phyloP scores from a whole-genome alignment of 768 basidiomycete species.

The Fibroporia radiculosa region DNA sequence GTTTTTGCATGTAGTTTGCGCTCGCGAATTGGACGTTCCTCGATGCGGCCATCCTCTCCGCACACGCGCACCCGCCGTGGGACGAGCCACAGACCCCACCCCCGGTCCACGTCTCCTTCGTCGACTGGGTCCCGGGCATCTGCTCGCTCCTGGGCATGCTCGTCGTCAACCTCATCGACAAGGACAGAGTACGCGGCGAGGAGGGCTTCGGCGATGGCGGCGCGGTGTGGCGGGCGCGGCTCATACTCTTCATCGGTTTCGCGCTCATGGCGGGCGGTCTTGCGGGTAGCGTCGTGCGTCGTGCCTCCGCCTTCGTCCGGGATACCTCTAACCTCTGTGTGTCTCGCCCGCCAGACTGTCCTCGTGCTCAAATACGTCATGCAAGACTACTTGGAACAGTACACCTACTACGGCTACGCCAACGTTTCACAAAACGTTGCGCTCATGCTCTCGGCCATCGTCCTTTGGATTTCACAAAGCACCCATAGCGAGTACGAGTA shows the following conservation, averaged over 20 bases:
- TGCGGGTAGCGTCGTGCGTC: conserved; percentile 91
- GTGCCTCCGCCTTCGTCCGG: neutral
- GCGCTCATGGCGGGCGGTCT: conserved; percentile 96
- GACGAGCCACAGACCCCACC: conserved; percentile 61
- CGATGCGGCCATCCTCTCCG: conserved; percentile 86
- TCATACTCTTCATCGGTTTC: conserved; percentile 92
- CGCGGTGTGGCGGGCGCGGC: conserved; percentile 85
- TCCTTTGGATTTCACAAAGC: conserved; percentile 90
- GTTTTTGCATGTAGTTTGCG: conserved; percentile 59
- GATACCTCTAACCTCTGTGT: neutral
- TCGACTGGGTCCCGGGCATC: conserved; percentile 97
- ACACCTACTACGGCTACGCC: conserved; percentile 87
- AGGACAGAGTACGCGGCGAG: conserved; percentile 76
- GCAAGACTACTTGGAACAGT: conserved; percentile 61
- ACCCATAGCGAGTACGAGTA: conserved; percentile 88
- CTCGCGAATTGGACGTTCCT: conserved; percentile 93
- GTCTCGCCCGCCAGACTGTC: conserved; percentile 48
- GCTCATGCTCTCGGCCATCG: conserved; percentile 76
- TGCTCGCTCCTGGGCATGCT: conserved; percentile 89
- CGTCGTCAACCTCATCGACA: conserved; percentile 91
- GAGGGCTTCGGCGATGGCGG: conserved; percentile 75
- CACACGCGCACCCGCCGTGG: conserved; percentile 73
- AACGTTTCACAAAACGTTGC: conserved; percentile 92
- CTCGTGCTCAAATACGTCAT: conserved; percentile 88
- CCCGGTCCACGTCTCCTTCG: conserved; percentile 80